These are phyloP conservation scores for Oryza nivara DNA, from an alignment of 176 grass and related monocot genomes.

Conservation along the genomic window DNA sequence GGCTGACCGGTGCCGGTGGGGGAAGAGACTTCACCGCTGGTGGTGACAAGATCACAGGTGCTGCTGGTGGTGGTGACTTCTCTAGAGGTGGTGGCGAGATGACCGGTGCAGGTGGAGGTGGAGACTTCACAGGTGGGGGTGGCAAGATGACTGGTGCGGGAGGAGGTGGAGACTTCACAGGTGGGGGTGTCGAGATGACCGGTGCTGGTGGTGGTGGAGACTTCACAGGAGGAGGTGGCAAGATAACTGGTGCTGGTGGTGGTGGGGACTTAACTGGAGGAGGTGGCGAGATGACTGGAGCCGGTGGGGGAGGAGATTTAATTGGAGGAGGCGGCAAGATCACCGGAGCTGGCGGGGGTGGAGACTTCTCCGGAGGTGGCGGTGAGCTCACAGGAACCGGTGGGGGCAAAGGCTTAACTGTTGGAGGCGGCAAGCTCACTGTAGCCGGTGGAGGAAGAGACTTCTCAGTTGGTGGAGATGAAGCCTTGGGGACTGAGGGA, in stretches of 20 bases:
- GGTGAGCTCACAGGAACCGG: neutral
- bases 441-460: neutral
- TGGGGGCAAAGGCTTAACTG: neutral
- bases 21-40: slow-evolving; percentile 1
- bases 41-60: neutral
- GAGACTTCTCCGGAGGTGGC: neutral
- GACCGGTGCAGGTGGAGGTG: neutral
- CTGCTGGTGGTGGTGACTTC: neutral
- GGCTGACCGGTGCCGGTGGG: neutral
- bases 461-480: neutral
- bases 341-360: neutral
- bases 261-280: slow-evolving; percentile 8
- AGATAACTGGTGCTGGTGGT: neutral
- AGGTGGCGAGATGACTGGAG: neutral
- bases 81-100: neutral
- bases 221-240: neutral
- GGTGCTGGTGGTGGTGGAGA: neutral
- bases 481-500: too few species aligned
- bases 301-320: neutral
- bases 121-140: neutral
- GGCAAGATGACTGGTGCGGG: neutral
- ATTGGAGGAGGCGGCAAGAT: neutral
- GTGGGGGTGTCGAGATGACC: neutral
- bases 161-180: slow-evolving; percentile 10
- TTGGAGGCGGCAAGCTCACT: neutral